These are phyloP conservation scores for Populus deltoides DNA, from an alignment of 345 rosid genomes.

Conservation along the genomic window DNA sequence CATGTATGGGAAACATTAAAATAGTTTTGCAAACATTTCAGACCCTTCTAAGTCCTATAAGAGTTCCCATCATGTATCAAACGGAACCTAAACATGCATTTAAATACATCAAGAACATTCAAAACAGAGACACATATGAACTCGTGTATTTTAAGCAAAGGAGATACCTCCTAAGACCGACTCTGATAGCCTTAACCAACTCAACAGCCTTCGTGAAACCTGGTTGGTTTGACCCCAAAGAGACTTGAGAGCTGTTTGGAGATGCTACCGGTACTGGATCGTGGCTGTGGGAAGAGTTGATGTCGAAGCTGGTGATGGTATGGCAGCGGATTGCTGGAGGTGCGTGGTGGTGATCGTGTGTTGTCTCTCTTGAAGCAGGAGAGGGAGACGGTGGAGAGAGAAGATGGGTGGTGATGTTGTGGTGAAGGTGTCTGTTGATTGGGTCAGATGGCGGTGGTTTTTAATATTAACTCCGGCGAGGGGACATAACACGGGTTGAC, in stretches of 20 bases:
- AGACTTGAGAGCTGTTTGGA: background rate
- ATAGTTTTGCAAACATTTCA: background rate
- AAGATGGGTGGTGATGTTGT: background rate
- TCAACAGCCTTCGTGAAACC: background rate
- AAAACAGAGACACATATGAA: background rate
- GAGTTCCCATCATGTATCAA: background rate
- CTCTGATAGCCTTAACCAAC: background rate
- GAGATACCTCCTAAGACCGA: background rate
- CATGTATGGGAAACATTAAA: background rate
- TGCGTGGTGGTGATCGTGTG: background rate
- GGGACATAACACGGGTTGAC: no score
- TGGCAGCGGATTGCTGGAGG: background rate
- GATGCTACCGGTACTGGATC: background rate
- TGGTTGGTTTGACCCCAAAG: background rate
- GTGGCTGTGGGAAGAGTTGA: background rate
- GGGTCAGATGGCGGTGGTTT: no score
- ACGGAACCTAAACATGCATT: background rate
- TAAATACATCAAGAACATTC: background rate
- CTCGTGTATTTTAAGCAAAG: background rate
- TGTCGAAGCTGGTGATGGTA: background rate
- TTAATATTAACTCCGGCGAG: no score
- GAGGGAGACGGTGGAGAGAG: background rate
- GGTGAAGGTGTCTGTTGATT: background rate
- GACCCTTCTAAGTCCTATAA: background rate
- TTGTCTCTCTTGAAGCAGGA: background rate